Evolutionary conservation across 345 rosid genomes (phyloP).

Genomic region (Melastoma malabathricum): DNA sequence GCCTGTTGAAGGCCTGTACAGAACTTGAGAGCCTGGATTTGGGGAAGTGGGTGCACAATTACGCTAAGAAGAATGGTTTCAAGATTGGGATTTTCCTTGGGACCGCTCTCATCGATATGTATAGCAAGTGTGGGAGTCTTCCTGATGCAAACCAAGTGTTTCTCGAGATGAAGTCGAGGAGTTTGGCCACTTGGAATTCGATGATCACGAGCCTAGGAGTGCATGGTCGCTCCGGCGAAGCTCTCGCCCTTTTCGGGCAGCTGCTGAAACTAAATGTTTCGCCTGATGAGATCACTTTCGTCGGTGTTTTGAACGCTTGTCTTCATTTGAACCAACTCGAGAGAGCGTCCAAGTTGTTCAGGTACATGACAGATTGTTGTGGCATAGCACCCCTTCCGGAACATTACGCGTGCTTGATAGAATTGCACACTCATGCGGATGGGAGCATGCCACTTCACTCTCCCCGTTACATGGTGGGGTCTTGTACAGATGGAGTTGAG

Average conservation of each 20-base stretch:
- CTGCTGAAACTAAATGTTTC: constrained; percentile 30
- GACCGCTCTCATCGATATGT: constrained; percentile 54
- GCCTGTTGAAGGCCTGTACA: constrained; percentile 41
- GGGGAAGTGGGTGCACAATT: constrained; percentile 57
- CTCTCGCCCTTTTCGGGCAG: constrained; percentile 38
- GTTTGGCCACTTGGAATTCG: constrained; percentile 61
- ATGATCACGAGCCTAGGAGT: constrained; percentile 79
- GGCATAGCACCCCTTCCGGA: constrained; percentile 37
- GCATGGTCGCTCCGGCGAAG: constrained; percentile 59
- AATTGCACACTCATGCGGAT: constrained; percentile 30
- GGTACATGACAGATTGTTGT: constrained; percentile 30
- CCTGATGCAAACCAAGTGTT: constrained; percentile 47
- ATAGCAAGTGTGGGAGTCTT: constrained; percentile 46
- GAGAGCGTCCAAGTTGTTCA: constrained; percentile 31
- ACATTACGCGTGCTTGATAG: constrained; percentile 50
- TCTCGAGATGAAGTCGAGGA: constrained; percentile 32
- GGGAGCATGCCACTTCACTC: neutral
- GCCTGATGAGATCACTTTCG: constrained; percentile 70
- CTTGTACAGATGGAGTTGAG: too few species aligned
- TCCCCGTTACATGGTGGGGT: too few species aligned
- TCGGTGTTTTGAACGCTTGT: constrained; percentile 61
- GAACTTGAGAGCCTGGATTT: constrained; percentile 42
- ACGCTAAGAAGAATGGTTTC: constrained; percentile 36
- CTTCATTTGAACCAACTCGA: constrained; percentile 32
- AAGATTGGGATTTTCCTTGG: constrained; percentile 47